Evolutionary conservation across 805 yeast genomes (phyloP).

Genomic region (Cyberlindnera euphorbiiphila): DNA sequence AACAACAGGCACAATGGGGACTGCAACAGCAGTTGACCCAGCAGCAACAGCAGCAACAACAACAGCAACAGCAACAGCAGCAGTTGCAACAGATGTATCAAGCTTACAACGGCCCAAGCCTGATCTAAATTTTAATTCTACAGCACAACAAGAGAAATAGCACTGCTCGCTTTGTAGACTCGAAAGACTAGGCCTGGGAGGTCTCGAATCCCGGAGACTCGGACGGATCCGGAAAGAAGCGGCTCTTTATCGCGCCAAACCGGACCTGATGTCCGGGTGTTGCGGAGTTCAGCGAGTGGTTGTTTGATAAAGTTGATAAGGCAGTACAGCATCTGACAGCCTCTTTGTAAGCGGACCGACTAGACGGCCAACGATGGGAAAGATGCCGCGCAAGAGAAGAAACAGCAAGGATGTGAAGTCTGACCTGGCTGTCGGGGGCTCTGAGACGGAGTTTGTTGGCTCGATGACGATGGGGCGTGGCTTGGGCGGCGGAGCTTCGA

Average conservation of each 20-base stretch:
- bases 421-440: conserved; percentile 1
- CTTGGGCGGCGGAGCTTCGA: background rate
- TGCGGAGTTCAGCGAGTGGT: too few relatives aligned
- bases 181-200: too few relatives aligned
- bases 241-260: too few relatives aligned
- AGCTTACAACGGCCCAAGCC: conserved; percentile 18
- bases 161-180: too few relatives aligned
- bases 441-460: conserved; percentile 13
- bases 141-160: too few relatives aligned
- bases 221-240: too few relatives aligned
- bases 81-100: conserved; percentile 14
- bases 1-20: conserved; percentile 35
- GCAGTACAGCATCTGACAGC: too few relatives aligned
- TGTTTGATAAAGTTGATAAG: too few relatives aligned
- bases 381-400: conserved; percentile 9
- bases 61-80: conserved; percentile 14
- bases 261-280: too few relatives aligned
- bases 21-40: conserved; percentile 18
- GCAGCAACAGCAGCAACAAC: conserved; percentile 15
- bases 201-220: too few relatives aligned
- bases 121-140: conserved; percentile 11
- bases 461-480: conserved; percentile 6
- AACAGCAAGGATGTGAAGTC: conserved; percentile 4
- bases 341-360: too few relatives aligned
- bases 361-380: background rate